Percentiles rank a stretch among this genome's conserved stretches.
Evolutionary conservation across 164 flowering plant genomes (phyloP).

Genomic region (Cinnamomum micranthum): DNA sequence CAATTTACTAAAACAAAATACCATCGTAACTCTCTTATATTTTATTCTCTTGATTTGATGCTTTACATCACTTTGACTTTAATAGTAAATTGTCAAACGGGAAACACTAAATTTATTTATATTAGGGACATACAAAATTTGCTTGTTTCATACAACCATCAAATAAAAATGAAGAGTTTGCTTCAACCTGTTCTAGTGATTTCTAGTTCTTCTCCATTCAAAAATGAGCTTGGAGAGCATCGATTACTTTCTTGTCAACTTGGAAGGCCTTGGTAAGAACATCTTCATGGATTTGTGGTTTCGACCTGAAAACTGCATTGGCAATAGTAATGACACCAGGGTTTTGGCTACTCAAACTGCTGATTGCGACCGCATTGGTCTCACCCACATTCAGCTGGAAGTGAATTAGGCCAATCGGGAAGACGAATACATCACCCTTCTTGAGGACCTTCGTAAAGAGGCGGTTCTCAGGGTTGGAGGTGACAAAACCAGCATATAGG

Average conservation of each 20-base stretch:
- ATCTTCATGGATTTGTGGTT: slow-evolving; percentile 3
- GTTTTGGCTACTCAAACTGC: slow-evolving; percentile 10
- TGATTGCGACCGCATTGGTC: not conserved
- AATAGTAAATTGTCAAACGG: no score
- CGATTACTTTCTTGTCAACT: slow-evolving; percentile 7
- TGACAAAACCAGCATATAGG: slow-evolving; percentile 19
- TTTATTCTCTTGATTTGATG: no score
- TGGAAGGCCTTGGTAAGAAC: slow-evolving; percentile 15
- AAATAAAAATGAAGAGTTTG: no score
- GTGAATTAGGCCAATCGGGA: slow-evolving; percentile 18
- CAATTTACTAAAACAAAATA: no score
- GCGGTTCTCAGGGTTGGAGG: slow-evolving; percentile 17
- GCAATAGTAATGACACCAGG: slow-evolving; percentile 18
- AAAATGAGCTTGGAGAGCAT: slow-evolving; percentile 3
- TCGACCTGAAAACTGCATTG: slow-evolving; percentile 6
- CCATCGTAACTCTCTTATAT: no score
- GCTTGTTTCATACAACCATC: no score
- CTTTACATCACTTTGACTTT: no score
- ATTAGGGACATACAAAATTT: no score
- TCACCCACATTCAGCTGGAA: slow-evolving; percentile 12
- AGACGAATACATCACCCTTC: slow-evolving; percentile 22
- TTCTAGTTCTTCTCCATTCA: not conserved
- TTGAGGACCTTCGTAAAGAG: slow-evolving; percentile 14
- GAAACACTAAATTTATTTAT: no score
- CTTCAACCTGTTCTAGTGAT: no score